Evolutionary conservation across 352 stramenopile genomes (phyloP).

Genomic region (Phytophthora quininea): DNA sequence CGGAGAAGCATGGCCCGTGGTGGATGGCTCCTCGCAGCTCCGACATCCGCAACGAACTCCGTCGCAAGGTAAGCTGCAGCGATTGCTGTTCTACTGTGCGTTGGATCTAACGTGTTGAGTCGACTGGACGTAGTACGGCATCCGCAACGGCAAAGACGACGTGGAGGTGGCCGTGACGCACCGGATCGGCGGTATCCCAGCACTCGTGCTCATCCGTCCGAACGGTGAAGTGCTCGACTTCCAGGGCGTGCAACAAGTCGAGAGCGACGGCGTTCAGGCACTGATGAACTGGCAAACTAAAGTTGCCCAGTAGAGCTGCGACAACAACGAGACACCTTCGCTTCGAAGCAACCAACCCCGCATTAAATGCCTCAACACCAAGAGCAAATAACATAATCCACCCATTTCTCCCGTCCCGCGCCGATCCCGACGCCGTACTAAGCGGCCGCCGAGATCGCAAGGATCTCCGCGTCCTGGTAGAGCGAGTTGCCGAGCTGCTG

Average conservation of each 20-base stretch:
- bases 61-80: constrained; percentile 56
- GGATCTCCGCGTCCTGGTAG: constrained; percentile 47
- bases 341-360: constrained; percentile 8
- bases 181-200: constrained; percentile 71
- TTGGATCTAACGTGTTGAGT: not conserved
- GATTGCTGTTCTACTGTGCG: not conserved
- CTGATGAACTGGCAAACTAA: constrained; percentile 43
- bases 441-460: constrained; percentile 54
- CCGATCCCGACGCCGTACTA: constrained; percentile 6
- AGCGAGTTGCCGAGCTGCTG: constrained; percentile 59
- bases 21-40: constrained; percentile 68
- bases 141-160: constrained; percentile 75
- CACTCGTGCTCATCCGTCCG: constrained; percentile 59
- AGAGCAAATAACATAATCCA: constrained; percentile 30
- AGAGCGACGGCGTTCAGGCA: constrained; percentile 48
- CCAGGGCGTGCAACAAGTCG: constrained; percentile 57
- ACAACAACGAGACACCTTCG: not conserved
- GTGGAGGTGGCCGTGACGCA: constrained; percentile 57
- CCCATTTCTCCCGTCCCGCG: constrained; percentile 9
- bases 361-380: constrained; percentile 20
- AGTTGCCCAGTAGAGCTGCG: not conserved
- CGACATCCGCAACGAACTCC: constrained; percentile 63
- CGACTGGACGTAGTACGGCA: constrained; percentile 44
- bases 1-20: constrained; percentile 72
- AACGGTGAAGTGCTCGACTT: constrained; percentile 65